phyloP scores from a whole-genome alignment of 2,329 filamentous ascomycete genomes.

The Didymella keratinophila region DNA sequence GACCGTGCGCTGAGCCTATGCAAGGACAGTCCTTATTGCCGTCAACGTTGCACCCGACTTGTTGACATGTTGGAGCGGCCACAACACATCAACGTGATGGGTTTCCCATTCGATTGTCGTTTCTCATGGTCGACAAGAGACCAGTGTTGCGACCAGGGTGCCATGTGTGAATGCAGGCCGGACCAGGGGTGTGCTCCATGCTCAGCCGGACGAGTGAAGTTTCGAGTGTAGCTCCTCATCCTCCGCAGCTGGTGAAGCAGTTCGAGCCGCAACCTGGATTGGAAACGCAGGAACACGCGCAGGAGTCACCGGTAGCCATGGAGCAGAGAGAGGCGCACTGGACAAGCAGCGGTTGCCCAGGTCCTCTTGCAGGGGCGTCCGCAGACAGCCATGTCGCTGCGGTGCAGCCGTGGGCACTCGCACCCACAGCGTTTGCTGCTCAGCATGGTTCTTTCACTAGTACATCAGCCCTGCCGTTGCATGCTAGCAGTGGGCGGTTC shows the following conservation, averaged over 20 bases:
- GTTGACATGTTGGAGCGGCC: constrained; percentile 29
- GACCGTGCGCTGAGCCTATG: constrained; percentile 28
- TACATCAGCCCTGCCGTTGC: constrained; percentile 36
- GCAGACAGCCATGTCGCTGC: neutral
- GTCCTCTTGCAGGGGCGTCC: neutral
- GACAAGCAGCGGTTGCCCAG: constrained; percentile 4
- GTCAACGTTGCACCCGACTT: constrained; percentile 43
- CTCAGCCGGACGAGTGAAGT: constrained; percentile 24
- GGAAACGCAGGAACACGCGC: constrained; percentile 13
- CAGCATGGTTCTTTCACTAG: constrained; percentile 12
- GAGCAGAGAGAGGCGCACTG: neutral
- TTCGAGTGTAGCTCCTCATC: constrained; percentile 18
- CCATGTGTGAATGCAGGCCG: constrained; percentile 45
- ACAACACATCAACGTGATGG: constrained; percentile 26
- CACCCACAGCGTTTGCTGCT: constrained; percentile 13
- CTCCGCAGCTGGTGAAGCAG: constrained; percentile 14
- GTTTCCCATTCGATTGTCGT: constrained; percentile 19
- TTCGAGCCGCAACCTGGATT: constrained; percentile 23
- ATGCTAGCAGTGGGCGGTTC: constrained; percentile 16
- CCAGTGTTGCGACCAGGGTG: constrained; percentile 41
- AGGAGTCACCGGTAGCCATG: neutral
- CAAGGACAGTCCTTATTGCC: constrained; percentile 36
- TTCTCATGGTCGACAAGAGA: constrained; percentile 25
- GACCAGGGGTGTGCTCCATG: constrained; percentile 29
- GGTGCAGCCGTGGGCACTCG: neutral